These are phyloP conservation scores for Phytophthora tentaculata DNA, from an alignment of 352 stramenopile genomes.

Conservation along the genomic window DNA sequence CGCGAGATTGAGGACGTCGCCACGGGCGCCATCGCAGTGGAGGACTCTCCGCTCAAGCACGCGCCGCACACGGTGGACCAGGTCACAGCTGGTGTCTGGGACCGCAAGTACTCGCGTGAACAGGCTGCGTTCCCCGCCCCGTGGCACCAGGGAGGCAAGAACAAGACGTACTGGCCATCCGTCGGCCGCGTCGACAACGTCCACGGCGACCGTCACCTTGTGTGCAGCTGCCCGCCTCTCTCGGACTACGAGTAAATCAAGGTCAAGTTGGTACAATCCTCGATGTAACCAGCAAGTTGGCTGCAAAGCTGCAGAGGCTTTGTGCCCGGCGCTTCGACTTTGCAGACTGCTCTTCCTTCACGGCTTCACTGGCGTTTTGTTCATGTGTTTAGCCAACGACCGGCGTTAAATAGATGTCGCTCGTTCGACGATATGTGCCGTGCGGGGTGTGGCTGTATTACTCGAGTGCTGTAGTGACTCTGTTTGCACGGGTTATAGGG, in stretches of 20 bases:
- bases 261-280: constrained; percentile 9
- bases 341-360: constrained; percentile 21
- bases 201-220: constrained; percentile 98
- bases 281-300: constrained; percentile 17
- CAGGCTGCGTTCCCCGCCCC: constrained; percentile 95
- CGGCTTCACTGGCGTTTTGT: constrained; percentile 21
- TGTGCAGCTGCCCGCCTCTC: constrained; percentile 98
- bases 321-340: constrained; percentile 28
- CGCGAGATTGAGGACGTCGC: constrained; percentile 98
- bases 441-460: constrained; percentile 19
- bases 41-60: constrained; percentile 96
- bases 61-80: constrained; percentile 97
- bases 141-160: constrained; percentile 91
- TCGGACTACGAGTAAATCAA: constrained; percentile 89
- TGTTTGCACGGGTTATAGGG: constrained; percentile 7
- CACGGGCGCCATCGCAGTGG: constrained; percentile 89
- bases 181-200: constrained; percentile 99
- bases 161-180: constrained; percentile 98
- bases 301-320: constrained; percentile 26
- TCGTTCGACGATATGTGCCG: constrained; percentile 28
- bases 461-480: constrained; percentile 12
- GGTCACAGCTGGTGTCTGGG: constrained; percentile 94
- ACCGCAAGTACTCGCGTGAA: constrained; percentile 94
- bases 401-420: constrained; percentile 24
- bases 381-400: constrained; percentile 26